Evolutionary conservation across 1,284 basidiomycete species (phyloP).

Genomic region (Exobasidium cylindrosporum): DNA sequence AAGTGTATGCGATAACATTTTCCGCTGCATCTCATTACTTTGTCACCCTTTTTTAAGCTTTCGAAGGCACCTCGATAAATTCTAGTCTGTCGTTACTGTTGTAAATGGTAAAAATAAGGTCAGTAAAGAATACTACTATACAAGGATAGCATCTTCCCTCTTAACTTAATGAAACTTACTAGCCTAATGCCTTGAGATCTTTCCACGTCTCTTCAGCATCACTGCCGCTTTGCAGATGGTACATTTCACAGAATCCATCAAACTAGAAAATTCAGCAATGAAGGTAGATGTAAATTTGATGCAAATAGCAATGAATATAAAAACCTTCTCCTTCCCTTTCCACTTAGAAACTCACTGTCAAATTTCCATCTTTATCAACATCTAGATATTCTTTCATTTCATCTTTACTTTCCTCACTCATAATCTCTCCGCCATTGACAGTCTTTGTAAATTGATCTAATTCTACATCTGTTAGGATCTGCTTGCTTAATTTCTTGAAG

Average conservation of each 20-base stretch:
- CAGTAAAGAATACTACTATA: too few relatives aligned
- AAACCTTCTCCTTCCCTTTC: too few relatives aligned
- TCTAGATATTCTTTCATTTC: slow-evolving; percentile 39
- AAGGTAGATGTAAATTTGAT: too few relatives aligned
- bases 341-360: slow-evolving; percentile 26
- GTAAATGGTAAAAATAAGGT: too few relatives aligned
- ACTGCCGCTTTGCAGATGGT: slow-evolving; percentile 37
- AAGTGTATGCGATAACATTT: not conserved
- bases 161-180: too few relatives aligned
- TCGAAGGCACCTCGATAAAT: not conserved
- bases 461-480: slow-evolving; percentile 26
- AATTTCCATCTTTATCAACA: slow-evolving; percentile 28
- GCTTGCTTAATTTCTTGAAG: not conserved
- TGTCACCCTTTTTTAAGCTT: too few relatives aligned
- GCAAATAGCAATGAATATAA: too few relatives aligned
- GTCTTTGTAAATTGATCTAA: slow-evolving; percentile 31
- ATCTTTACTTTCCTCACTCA: slow-evolving; percentile 33
- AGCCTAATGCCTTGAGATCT: slow-evolving; percentile 30
- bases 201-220: slow-evolving; percentile 41
- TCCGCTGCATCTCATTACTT: too few relatives aligned
- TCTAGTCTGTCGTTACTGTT: not conserved
- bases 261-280: too few relatives aligned
- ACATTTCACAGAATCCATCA: slow-evolving; percentile 35
- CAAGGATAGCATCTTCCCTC: too few relatives aligned
- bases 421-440: slow-evolving; percentile 25